Conservation (phyloP, 2,329 filamentous ascomycete genomes). For the Cladosporium sp. region DNA sequence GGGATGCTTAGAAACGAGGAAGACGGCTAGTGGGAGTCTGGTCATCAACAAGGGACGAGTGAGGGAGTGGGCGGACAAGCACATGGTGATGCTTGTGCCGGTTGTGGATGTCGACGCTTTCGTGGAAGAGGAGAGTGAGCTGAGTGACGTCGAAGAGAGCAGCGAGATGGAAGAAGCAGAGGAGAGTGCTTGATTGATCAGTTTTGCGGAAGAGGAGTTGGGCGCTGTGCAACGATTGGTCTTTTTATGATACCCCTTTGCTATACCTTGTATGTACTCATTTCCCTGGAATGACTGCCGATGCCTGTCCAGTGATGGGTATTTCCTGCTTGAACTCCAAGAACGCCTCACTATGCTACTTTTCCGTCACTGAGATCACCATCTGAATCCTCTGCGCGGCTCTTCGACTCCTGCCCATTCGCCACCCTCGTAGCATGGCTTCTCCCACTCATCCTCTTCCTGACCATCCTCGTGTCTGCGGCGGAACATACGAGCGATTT, state of each 20-base stretch:
- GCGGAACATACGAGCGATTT: background rate
- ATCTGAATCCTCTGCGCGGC: background rate
- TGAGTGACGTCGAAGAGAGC: constrained; percentile 33
- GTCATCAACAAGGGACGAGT: constrained; percentile 61
- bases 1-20: constrained; percentile 63
- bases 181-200: constrained; percentile 3
- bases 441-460: background rate
- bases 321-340: background rate
- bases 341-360: background rate
- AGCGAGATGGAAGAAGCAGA: constrained; percentile 16
- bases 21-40: constrained; percentile 52
- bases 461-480: background rate
- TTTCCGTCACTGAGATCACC: background rate
- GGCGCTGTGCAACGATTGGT: background rate
- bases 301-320: background rate
- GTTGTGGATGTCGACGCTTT: constrained; percentile 76
- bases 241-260: constrained; percentile 17
- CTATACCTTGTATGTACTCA: background rate
- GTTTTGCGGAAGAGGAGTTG: background rate
- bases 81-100: constrained; percentile 63
- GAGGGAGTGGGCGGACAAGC: constrained; percentile 64
- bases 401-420: constrained; percentile 10
- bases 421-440: constrained; percentile 1
- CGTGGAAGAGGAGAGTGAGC: constrained; percentile 58
- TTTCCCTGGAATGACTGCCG: background rate